phyloP scores from a whole-genome alignment of 2,329 filamentous ascomycete genomes.

The Alternaria triticina region DNA sequence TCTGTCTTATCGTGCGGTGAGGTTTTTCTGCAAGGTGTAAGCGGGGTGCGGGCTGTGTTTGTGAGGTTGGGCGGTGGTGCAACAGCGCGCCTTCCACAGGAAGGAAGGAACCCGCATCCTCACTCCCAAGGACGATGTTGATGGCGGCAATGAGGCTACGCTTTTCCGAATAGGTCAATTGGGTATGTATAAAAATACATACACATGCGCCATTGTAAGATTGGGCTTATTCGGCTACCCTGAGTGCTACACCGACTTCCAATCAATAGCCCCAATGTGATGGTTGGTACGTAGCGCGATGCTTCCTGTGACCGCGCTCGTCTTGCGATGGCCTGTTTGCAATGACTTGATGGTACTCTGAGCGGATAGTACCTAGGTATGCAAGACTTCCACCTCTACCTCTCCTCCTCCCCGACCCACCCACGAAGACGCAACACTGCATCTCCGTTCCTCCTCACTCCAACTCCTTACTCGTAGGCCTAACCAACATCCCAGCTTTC shows the following conservation, averaged over 20 bases:
- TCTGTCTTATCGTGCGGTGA: background rate
- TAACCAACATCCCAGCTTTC: constrained; percentile 33
- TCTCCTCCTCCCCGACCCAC: too few species aligned
- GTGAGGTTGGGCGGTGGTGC: background rate
- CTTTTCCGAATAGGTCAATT: background rate
- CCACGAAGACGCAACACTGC: background rate
- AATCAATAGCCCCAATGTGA: background rate
- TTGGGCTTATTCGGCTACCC: background rate
- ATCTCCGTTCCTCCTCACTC: background rate
- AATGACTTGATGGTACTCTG: too few species aligned
- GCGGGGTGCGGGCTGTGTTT: background rate
- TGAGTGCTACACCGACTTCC: background rate
- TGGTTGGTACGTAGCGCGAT: too few species aligned
- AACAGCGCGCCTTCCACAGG: background rate
- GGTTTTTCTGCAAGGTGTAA: background rate
- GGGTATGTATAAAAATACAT: background rate
- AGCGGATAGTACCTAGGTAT: too few species aligned
- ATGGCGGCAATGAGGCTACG: background rate
- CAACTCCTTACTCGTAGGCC: constrained; percentile 25
- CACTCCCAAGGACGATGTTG: too few species aligned
- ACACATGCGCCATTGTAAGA: background rate
- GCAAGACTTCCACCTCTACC: too few species aligned
- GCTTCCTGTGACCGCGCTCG: too few species aligned
- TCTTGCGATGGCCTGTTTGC: too few species aligned
- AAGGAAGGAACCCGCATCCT: too few species aligned